These are phyloP conservation scores for Citrullus mucosospermus DNA, from an alignment of 306 rosid genomes.

Conservation along the genomic window DNA sequence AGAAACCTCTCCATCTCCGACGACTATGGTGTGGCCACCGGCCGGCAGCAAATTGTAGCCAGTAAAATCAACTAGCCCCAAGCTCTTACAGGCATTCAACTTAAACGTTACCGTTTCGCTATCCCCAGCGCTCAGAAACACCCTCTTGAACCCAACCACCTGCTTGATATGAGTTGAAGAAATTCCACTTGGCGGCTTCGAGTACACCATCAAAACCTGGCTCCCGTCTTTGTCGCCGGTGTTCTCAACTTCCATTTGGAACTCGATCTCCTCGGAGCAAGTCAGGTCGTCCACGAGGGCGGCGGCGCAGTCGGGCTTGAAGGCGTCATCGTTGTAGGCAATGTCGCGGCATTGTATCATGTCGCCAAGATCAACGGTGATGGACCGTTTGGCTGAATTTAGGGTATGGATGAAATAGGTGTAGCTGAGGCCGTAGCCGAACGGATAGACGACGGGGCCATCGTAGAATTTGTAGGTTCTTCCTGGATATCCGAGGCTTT, in stretches of 20 bases:
- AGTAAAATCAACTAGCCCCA: conserved; percentile 12
- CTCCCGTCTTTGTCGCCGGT: conserved; percentile 9
- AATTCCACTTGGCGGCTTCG: conserved; percentile 15
- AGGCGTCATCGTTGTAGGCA: background rate
- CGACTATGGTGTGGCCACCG: conserved; percentile 12
- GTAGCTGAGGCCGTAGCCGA: conserved; percentile 26
- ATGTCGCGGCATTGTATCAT: conserved; percentile 13
- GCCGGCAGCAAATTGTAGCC: conserved; percentile 15
- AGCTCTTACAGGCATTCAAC: conserved; percentile 14
- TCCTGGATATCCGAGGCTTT: conserved; percentile 19
- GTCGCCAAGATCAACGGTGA: background rate
- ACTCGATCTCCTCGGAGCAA: background rate
- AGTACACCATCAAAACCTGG: conserved; percentile 16
- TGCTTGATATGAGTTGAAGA: conserved; percentile 12
- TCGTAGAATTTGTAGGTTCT: conserved; percentile 26
- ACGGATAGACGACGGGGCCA: conserved; percentile 21
- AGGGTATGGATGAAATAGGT: conserved; percentile 10
- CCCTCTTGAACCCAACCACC: conserved; percentile 20
- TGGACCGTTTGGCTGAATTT: background rate
- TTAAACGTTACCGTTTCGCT: conserved; percentile 1
- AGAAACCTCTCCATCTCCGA: conserved; percentile 9
- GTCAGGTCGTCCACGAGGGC: conserved; percentile 12
- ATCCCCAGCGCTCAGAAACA: conserved; percentile 10
- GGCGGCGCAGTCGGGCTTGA: conserved; percentile 8
- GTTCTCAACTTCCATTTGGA: conserved; percentile 14